Percentiles rank a stretch among this genome's conserved stretches.
Conservation (phyloP, 2,329 filamentous ascomycete genomes). For the Fonsecaea multimorphosa region DNA sequence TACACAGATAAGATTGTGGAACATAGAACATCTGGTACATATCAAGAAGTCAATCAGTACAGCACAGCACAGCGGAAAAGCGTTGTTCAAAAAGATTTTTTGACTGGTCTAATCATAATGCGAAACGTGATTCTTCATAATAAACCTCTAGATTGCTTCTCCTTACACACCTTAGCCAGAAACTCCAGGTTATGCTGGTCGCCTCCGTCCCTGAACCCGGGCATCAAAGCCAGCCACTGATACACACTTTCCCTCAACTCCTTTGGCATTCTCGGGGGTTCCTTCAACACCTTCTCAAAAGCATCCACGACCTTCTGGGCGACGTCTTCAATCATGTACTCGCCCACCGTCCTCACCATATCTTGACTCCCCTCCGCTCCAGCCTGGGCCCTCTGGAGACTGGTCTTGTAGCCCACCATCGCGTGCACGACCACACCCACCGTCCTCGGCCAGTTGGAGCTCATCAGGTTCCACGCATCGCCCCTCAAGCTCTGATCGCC, state of each 20-base stretch:
- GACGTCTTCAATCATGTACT: constrained; percentile 31
- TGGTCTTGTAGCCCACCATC: constrained; percentile 38
- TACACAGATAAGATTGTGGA: too few relatives aligned
- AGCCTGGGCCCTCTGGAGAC: constrained; percentile 24
- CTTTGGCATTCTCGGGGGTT: constrained; percentile 34
- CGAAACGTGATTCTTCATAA: constrained; percentile 20
- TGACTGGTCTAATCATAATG: neutral
- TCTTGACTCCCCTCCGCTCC: neutral
- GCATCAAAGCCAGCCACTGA: constrained; percentile 41
- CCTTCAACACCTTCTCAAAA: constrained; percentile 36
- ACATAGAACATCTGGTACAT: too few relatives aligned
- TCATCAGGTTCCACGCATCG: constrained; percentile 41
- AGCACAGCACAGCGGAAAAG: neutral
- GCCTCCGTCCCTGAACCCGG: constrained; percentile 33
- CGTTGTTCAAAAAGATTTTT: neutral
- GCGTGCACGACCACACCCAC: constrained; percentile 33
- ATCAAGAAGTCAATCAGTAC: too few relatives aligned
- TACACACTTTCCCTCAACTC: constrained; percentile 38
- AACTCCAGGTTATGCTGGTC: constrained; percentile 26
- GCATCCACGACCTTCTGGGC: constrained; percentile 36
- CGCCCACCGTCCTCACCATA: constrained; percentile 15
- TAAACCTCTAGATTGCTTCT: constrained; percentile 35
- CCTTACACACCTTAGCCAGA: constrained; percentile 32
- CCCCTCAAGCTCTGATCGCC: constrained; percentile 36
- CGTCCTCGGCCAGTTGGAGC: constrained; percentile 38